Evolutionary conservation across 139 green algal species (phyloP), one percentile per base, ranked within the genome.

Genomic region (Micractinium sp.): DNA sequence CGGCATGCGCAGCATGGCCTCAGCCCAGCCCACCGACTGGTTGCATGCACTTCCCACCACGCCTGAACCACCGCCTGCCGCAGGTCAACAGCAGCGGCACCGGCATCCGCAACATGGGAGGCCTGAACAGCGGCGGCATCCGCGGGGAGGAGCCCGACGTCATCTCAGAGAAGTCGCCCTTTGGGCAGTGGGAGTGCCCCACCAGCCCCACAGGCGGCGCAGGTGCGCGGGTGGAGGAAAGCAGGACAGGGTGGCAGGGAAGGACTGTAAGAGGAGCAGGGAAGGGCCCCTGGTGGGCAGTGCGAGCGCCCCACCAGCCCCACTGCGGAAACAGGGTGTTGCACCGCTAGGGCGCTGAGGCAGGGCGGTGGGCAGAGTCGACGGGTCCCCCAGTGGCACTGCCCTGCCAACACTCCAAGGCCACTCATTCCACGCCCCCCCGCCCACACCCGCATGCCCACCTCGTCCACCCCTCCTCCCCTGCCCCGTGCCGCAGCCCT

Each of bases 71-170:
- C 47, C 9, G 47, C 47, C 47, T 56, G 47, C 47, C 33, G 38
- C 85, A 85, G 78, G 83, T 86, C 19, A 85, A 81, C 67, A 18
- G 39, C 66, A 18, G 35, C 39, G 88, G 83, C 83, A 82, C 39
- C 38, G 84, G 88, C 80, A 85, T 89, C 41, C 56, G 86, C 36
- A 33, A 35, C 33, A 89, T 89, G 86, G 41, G 23, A 4, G 73
- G 77, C 47, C 47, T 16, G 19, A 89, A 89, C 86, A 89, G 86
- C 86, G 19, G 31, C 38, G 67, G 31, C 12, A 33, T 67, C 5
- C n/a, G 23, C 23, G 76, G 29, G 22, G 86, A 89, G 86, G 88
- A 61, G 81, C 47, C 83, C 18, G 82, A 85, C 38, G 77, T 91
- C 71, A 85, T 86, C 38, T 66, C 35, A 29, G 79, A 80, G 67